Conservation (phyloP, 352 stramenopile species). For the Phytopythium helicoides region DNA sequence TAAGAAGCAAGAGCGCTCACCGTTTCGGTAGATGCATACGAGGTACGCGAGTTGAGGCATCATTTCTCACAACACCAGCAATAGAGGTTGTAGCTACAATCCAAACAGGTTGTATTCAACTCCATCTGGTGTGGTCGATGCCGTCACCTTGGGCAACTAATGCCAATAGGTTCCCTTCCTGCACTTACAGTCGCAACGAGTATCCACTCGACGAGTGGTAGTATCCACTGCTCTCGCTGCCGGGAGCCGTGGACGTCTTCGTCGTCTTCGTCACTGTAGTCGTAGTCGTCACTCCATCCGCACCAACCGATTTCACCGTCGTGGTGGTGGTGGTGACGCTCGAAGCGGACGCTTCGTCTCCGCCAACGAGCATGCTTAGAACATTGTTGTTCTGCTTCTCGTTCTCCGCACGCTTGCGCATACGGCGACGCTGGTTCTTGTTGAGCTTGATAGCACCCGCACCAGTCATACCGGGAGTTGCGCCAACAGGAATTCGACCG, state of each 20-base stretch:
- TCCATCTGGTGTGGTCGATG: too few relatives aligned
- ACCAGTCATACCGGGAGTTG: slow-evolving; percentile 22
- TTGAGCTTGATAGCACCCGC: slow-evolving; percentile 46
- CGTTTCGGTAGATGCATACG: slow-evolving; percentile 19
- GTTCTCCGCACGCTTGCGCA: slow-evolving; percentile 79
- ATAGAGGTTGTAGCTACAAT: too few relatives aligned
- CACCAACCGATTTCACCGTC: slow-evolving; percentile 21
- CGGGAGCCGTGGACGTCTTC: slow-evolving; percentile 8
- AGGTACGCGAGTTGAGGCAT: background rate
- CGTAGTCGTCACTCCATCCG: slow-evolving; percentile 8
- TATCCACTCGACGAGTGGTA: slow-evolving; percentile 71
- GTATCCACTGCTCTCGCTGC: slow-evolving; percentile 33
- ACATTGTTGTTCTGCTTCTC: slow-evolving; percentile 57
- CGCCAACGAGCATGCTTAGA: slow-evolving; percentile 55
- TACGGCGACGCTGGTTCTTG: slow-evolving; percentile 79
- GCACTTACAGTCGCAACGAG: slow-evolving; percentile 53
- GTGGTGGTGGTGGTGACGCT: slow-evolving; percentile 16
- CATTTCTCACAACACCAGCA: too few relatives aligned
- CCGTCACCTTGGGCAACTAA: too few relatives aligned
- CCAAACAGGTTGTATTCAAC: too few relatives aligned
- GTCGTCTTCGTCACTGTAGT: slow-evolving; percentile 22
- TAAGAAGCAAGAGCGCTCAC: slow-evolving; percentile 25
- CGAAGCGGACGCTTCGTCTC: slow-evolving; percentile 6
- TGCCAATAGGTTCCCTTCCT: background rate
- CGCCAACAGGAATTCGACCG: slow-evolving; percentile 29